Conservation (phyloP, 306 rosid species). For the Cucurbita maxima region DNA sequence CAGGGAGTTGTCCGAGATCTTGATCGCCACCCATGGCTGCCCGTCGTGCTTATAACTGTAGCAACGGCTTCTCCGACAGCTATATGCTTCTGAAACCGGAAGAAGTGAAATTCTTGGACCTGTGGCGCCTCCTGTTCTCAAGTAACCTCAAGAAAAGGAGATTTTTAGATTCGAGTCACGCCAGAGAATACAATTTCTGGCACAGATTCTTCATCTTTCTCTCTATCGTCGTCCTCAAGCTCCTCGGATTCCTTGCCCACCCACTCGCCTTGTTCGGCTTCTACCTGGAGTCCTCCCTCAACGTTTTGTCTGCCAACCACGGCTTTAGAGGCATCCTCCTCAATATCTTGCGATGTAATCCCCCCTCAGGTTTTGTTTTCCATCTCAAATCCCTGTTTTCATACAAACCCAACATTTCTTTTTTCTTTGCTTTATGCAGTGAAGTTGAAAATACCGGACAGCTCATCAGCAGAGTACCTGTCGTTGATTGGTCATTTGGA, state of each 20-base stretch:
- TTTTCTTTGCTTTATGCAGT: slow-evolving; percentile 7
- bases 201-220: slow-evolving; percentile 54
- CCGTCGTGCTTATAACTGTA: background rate
- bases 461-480: slow-evolving; percentile 1
- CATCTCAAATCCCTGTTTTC: too few species aligned
- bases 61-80: slow-evolving; percentile 14
- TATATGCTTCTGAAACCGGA: slow-evolving; percentile 35
- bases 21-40: background rate
- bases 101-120: slow-evolving; percentile 24
- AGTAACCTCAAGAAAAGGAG: slow-evolving; percentile 18
- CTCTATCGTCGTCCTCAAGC: slow-evolving; percentile 32
- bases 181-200: slow-evolving; percentile 6
- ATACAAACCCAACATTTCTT: too few species aligned
- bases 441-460: slow-evolving; percentile 4
- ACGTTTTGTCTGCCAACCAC: slow-evolving; percentile 34
- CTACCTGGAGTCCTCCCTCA: slow-evolving; percentile 29
- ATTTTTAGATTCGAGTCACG: slow-evolving; percentile 25
- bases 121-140: slow-evolving; percentile 22
- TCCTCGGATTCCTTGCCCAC: background rate
- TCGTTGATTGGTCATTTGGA: slow-evolving; percentile 24
- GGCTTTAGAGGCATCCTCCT: slow-evolving; percentile 30
- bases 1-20: too few species aligned
- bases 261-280: slow-evolving; percentile 26
- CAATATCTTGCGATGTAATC: slow-evolving; percentile 28
- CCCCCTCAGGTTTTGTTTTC: background rate